Conservation (phyloP, 257 asterid species). For the Petunia secreta region DNA sequence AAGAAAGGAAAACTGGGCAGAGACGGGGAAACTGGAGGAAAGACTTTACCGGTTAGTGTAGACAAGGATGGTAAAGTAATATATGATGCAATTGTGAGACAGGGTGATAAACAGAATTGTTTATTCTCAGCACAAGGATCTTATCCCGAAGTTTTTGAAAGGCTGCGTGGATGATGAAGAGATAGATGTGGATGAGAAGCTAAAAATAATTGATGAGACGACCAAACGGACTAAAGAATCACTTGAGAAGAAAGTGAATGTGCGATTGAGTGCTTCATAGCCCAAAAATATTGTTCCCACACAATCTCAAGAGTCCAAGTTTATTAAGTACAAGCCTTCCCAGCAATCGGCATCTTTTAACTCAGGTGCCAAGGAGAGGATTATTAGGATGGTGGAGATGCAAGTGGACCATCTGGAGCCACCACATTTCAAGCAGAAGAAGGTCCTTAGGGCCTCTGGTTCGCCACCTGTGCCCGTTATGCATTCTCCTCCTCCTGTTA, state of each 20-base stretch:
- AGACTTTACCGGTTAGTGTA: constrained; percentile 75
- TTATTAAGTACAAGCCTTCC: constrained; percentile 88
- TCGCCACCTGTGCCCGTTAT: constrained; percentile 95
- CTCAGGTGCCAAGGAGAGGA: constrained; percentile 53
- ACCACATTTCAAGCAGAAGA: constrained; percentile 88
- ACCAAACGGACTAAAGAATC: constrained; percentile 80
- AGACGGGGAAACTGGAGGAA: constrained; percentile 54
- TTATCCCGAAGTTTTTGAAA: constrained; percentile 72
- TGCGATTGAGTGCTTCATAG: constrained; percentile 89
- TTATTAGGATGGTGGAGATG: too few relatives aligned
- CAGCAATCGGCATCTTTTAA: constrained; percentile 91
- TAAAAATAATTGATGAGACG: constrained; percentile 73
- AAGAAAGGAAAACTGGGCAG: too few relatives aligned
- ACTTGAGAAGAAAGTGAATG: constrained; percentile 83
- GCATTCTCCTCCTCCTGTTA: constrained; percentile 93
- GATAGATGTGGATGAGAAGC: constrained; percentile 77
- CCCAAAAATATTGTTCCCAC: constrained; percentile 76
- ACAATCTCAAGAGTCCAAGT: constrained; percentile 69
- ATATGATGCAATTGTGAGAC: constrained; percentile 80
- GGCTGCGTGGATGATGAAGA: constrained; percentile 56
- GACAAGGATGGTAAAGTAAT: constrained; percentile 76
- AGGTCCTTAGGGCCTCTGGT: constrained; percentile 89
- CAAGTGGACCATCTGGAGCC: constrained; percentile 55
- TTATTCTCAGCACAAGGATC: constrained; percentile 73
- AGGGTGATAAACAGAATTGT: constrained; percentile 87